Evolutionary conservation across 169 alveolate genomes (phyloP), one percentile per base, ranked within the genome.

Genomic region (Eimeria acervulina): DNA sequence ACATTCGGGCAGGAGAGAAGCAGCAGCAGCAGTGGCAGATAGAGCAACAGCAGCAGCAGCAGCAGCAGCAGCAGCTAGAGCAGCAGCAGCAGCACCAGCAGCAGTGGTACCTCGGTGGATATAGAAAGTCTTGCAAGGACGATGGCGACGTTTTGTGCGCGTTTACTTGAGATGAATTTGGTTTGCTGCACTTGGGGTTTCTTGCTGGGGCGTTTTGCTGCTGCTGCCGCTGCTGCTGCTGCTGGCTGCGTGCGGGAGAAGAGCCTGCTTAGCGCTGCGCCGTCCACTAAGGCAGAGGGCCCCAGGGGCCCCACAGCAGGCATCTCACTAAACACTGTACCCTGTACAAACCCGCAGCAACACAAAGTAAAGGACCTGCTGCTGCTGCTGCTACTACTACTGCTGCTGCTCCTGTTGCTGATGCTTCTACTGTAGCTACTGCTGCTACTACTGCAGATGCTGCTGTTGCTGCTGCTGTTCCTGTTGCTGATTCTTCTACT

Each of bases 141-240:
- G 1, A 96, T 96, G 33, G 97, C 97, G 72, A 96, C 95, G 84
- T 96, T 96, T 61, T 96, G 97, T 36, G 97, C 97, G 23, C 97
- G 95, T 70, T 95, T 96, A 76, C 96, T 68, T 72, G 95, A 76
- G 17, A 76, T 52, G 87, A 87, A 17, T 59, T 85, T 63, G 52
- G 23, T 36, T 68, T 90, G 55, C 66, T 88, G 70, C 95, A 72
- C 85, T 42, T 42, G 81, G 8, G 91, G 83, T 59, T 40, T 42
- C 61, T 87, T 72, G 15, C 76, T 42, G 23, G 68, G 74, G 26
- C 55, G 36, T 89, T 52, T 84, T 28, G 63, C 70, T 33, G 83
- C 63, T 23, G 72, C 63, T 23, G 72, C 74, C 3, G 61, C 51
- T 47, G 63, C 44, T 68, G 80, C 68, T 31, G 87, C 94, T 87